Base-by-base conservation (phyloP, 2,329 filamentous ascomycete species). In the Aspergillus carbonarius region DNA sequence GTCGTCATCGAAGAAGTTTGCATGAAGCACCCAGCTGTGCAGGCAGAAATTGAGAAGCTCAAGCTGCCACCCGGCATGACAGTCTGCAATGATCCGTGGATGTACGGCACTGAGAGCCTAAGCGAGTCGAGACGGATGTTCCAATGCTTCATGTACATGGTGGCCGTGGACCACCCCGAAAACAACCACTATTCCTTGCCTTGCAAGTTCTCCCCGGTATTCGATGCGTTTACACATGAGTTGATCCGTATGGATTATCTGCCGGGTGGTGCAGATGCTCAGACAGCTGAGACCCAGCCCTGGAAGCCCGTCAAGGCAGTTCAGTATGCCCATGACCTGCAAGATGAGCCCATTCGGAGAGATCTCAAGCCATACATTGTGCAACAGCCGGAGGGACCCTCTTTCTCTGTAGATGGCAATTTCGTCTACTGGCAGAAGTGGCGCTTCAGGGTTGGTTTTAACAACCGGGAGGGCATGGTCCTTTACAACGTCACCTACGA, bases 211-310 rank as follows among this genome's bases (percentile, higher is more conserved):
- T 74, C 70, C 3, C 72, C 72, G 1, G 72, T 74, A 9, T 78
- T 91, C 44, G 85, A 86, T 66, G 82, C 83, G 1, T 80, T 81
- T 40, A 85, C 81, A 1, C 83, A 84, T 75, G 84, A 87, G 67
- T 81, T 92, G 37, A 81, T 89, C 47, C 83, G 88, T 10, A 88
- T 92, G 62, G 88, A 92, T 67, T 79, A 84, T 57, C 73, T 91
- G 4, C 88, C 89, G 1, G 90, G 86, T 3, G 88, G 89, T 2
- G 80, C 78, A 5, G 88, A 89, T 69, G 80, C 83, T 56, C 83
- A 81, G 5, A 78, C 82, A 60, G 83, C 82, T 60, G 79, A 82
- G 2, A 78, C 83, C 0, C 76, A 79, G 51, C 82, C 85, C 4
- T 87, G 85, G 75, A 82, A 84, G 70, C 77, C 85, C 1, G 78